phyloP scores from a whole-genome alignment of 495 filamentous ascomycete genomes.

The Aspergillus incahuasiensis region DNA sequence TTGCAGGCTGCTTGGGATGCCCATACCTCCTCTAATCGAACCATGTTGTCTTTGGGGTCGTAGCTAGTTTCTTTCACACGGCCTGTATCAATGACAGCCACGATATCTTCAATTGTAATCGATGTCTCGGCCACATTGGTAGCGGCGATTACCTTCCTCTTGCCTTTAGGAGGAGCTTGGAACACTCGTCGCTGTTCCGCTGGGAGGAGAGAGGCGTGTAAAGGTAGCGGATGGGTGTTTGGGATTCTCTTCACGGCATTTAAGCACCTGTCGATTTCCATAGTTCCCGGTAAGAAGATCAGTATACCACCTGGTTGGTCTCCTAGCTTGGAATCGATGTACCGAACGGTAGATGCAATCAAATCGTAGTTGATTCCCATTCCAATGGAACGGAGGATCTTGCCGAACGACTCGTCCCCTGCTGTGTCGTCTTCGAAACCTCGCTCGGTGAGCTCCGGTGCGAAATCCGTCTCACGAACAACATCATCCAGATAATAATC shows the following conservation, averaged over 20 bases:
- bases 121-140: constrained; percentile 98
- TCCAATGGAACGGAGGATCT: constrained; percentile 67
- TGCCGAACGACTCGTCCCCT: constrained; percentile 51
- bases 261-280: constrained; percentile 83
- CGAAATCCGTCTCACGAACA: constrained; percentile 72
- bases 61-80: constrained; percentile 95
- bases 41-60: constrained; percentile 88
- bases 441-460: constrained; percentile 33
- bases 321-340: constrained; percentile 72
- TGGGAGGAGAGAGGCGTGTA: constrained; percentile 88
- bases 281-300: constrained; percentile 81
- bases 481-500: constrained; percentile 92
- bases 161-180: constrained; percentile 65
- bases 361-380: constrained; percentile 91
- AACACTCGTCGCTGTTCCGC: constrained; percentile 86
- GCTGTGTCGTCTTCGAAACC: constrained; percentile 33
- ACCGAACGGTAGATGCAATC: constrained; percentile 68
- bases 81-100: constrained; percentile 93
- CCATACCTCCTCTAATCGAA: constrained; percentile 91
- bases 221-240: constrained; percentile 72
- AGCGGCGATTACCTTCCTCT: constrained; percentile 85
- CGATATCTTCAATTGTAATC: constrained; percentile 95
- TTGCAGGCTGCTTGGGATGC: constrained; percentile 93
- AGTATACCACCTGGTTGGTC: constrained; percentile 76
- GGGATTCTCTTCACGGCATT: constrained; percentile 63